Base-by-base conservation (phyloP, 202 grass and related monocot species). In the Dendrocalamus latiflorus region DNA sequence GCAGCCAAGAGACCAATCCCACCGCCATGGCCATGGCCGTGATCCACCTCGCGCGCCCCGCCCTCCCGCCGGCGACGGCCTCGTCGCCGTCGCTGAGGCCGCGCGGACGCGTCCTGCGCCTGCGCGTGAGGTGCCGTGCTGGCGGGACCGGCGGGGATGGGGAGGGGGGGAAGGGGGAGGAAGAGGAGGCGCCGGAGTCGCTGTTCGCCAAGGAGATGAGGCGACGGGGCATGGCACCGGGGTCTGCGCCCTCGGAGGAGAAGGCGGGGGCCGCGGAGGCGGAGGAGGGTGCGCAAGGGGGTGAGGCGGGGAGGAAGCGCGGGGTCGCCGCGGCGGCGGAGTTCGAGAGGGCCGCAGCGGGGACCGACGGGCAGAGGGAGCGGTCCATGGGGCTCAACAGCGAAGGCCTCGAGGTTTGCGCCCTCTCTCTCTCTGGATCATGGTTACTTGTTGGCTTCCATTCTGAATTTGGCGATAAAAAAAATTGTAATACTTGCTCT, bases 301-400 rank as follows among this genome's bases (percentile, higher is more conserved):
- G 86, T n/a, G 82, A 58, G 15, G 73, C 42, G 2, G 64, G 65
- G 58, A 70, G 65, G 70, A 84, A 61, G 87, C 61, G 81, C 34
- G 74, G 79, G 17, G 76, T 77, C 58, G 34, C 74, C n/a, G n/a
- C n/a, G n/a, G 82, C 89, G 34, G 86, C 77, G 39, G 94, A 89
- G 86, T 82, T 74, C 63, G 89, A 90, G 44, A 86, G 83, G 60
- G 86, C 66, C 11, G 71, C 91, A 0, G 70, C 74, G 11, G 64
- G 42, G 56, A 44, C 51, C 1, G 94, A 89, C 41, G 87, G 90
- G 25, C 91, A 98, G 77, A 88, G 95, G 50, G 85, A 91, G 58
- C 79, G 83, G 18, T 93, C 95, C 76, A 89, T 95, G 93, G 81
- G 89, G 38, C 87, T 98, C 85, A 93, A 98, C 73, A 98, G 93